phyloP scores from a whole-genome alignment of 23 red algal species.

The Chondrus crispus region DNA sequence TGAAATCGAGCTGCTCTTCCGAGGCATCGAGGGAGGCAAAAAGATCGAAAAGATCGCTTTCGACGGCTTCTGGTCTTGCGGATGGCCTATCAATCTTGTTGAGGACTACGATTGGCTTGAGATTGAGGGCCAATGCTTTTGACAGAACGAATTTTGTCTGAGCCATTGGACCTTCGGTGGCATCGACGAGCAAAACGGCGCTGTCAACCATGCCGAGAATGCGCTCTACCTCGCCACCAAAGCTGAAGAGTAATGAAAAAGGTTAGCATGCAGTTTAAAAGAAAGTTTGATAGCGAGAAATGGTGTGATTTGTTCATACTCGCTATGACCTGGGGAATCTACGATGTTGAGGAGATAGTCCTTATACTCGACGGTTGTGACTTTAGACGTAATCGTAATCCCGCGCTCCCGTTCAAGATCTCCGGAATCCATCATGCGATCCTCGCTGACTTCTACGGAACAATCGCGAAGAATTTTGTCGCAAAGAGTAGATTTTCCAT shows the following conservation, averaged over 20 bases:
- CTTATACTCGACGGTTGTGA: conserved; percentile 65
- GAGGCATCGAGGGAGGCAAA: conserved; percentile 84
- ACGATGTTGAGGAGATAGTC: conserved; percentile 70
- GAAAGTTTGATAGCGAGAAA: not conserved
- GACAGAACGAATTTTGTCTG: conserved; percentile 90
- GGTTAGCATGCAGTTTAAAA: conserved; percentile 26
- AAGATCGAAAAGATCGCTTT: conserved; percentile 81
- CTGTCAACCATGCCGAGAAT: conserved; percentile 66
- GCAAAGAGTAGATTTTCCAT: conserved; percentile 88
- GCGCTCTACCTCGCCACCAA: conserved; percentile 71
- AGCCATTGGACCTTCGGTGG: conserved; percentile 80
- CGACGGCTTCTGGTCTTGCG: conserved; percentile 67
- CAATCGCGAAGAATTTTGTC: conserved; percentile 85
- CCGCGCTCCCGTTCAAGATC: conserved; percentile 84
- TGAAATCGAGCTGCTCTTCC: conserved; percentile 90
- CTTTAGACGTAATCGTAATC: conserved; percentile 86
- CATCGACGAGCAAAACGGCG: conserved; percentile 67
- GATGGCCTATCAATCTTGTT: conserved; percentile 89
- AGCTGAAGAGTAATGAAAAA: conserved; percentile 12
- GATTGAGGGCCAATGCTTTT: conserved; percentile 79
- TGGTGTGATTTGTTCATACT: conserved; percentile 50
- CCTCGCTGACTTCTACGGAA: conserved; percentile 36
- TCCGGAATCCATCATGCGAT: conserved; percentile 84
- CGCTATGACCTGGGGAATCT: conserved; percentile 87
- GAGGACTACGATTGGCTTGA: conserved; percentile 76